These are phyloP conservation scores for Aspergillus piperis DNA, from an alignment of 2,329 filamentous ascomycete species.

Conservation along the genomic window DNA sequence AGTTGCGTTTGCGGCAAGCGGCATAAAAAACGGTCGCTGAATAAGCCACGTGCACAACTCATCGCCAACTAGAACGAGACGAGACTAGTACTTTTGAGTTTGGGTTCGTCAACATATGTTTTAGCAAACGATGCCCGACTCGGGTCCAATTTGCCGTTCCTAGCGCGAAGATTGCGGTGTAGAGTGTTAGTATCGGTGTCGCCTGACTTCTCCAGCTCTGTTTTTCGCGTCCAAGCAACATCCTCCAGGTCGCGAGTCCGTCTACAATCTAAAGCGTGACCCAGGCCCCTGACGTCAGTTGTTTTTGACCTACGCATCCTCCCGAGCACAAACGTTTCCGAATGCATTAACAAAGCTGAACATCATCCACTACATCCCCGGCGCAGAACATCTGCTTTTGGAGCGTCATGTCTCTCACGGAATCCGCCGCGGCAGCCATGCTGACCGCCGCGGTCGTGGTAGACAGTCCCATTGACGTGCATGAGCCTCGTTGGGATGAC, in stretches of 20 bases:
- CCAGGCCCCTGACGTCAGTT: conserved; percentile 31
- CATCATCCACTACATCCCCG: background rate
- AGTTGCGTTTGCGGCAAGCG: background rate
- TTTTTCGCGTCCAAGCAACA: background rate
- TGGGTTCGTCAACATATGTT: conserved; percentile 15
- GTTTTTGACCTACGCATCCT: conserved; percentile 15
- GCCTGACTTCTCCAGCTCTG: background rate
- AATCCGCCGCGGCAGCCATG: conserved; percentile 27
- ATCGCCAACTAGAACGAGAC: background rate
- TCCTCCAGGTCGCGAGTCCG: background rate
- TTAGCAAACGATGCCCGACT: conserved; percentile 10
- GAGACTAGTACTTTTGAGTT: conserved; percentile 14
- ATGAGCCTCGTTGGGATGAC: conserved; percentile 30
- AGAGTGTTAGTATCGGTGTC: background rate
- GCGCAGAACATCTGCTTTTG: background rate
- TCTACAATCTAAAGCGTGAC: conserved; percentile 9
- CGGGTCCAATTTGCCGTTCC: conserved; percentile 5
- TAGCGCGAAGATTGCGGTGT: conserved; percentile 8
- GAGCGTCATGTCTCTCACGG: conserved; percentile 34
- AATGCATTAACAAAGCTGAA: conserved; percentile 19
- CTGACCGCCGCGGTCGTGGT: conserved; percentile 25
- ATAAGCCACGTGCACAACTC: conserved; percentile 18
- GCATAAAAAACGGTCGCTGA: conserved; percentile 13
- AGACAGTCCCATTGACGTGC: conserved; percentile 22
- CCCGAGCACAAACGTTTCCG: conserved; percentile 9